These are phyloP conservation scores for Kurtzmaniella cleridarum DNA, from an alignment of 805 yeast genomes.

Conservation along the genomic window DNA sequence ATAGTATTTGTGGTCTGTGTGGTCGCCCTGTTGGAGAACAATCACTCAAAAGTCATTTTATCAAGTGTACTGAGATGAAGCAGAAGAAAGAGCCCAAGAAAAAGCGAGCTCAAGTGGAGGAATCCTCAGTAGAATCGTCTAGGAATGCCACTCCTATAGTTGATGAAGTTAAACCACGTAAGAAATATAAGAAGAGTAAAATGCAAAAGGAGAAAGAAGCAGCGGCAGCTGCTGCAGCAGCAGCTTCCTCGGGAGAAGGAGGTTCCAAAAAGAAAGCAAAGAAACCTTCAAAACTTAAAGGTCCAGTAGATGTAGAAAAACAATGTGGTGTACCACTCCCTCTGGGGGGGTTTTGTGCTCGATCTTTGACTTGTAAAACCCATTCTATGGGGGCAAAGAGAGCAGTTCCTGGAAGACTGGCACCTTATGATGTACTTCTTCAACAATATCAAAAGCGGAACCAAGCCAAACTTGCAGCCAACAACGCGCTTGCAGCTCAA, in stretches of 20 bases:
- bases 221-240: conserved; percentile 43
- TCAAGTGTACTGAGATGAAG: conserved; percentile 36
- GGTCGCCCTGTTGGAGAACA: conserved; percentile 36
- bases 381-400: conserved; percentile 98
- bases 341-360: conserved; percentile 92
- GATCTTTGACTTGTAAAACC: conserved; percentile 93
- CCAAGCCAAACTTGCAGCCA: conserved; percentile 84
- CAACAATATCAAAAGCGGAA: conserved; percentile 89
- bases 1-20: conserved; percentile 35
- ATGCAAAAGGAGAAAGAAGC: conserved; percentile 42
- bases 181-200: conserved; percentile 39
- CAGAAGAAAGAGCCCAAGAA: conserved; percentile 19
- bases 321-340: conserved; percentile 96
- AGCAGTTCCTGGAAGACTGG: conserved; percentile 89
- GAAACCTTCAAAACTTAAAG: conserved; percentile 54
- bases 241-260: conserved; percentile 18
- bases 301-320: conserved; percentile 85
- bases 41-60: conserved; percentile 26
- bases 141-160: conserved; percentile 31
- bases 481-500: conserved; percentile 73
- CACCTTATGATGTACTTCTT: conserved; percentile 82
- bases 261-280: conserved; percentile 28
- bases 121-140: conserved; percentile 36
- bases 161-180: conserved; percentile 26
- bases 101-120: conserved; percentile 28